These are phyloP conservation scores for Quercus variabilis DNA, from an alignment of 306 rosid species.

Conservation along the genomic window DNA sequence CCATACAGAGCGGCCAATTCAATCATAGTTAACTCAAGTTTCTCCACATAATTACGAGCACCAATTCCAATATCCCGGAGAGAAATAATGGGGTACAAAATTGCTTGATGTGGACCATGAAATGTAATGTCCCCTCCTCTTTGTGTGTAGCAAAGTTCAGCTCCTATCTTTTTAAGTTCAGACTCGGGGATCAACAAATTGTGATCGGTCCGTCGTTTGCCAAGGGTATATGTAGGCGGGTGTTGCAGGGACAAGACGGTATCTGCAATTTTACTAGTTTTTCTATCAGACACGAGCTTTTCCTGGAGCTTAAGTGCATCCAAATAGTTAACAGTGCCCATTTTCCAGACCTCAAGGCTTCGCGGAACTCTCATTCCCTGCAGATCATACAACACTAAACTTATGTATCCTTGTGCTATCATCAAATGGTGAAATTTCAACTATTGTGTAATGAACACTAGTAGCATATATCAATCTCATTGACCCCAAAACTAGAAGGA, in stretches of 20 bases:
- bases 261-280: slow-evolving; percentile 51
- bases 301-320: slow-evolving; percentile 69
- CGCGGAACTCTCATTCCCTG: slow-evolving; percentile 63
- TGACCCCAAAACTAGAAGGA: not conserved
- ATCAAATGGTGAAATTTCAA: slow-evolving; percentile 9
- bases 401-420: not conserved
- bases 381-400: slow-evolving; percentile 14
- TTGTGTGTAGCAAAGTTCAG: slow-evolving; percentile 68
- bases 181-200: slow-evolving; percentile 64
- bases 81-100: slow-evolving; percentile 73
- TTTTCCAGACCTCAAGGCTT: slow-evolving; percentile 79
- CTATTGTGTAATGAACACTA: not conserved
- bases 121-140: slow-evolving; percentile 91
- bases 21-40: slow-evolving; percentile 77
- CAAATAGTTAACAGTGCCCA: slow-evolving; percentile 67
- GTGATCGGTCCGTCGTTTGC: slow-evolving; percentile 76
- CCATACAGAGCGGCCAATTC: slow-evolving; percentile 64
- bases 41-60: slow-evolving; percentile 75
- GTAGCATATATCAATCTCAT: not conserved
- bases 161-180: slow-evolving; percentile 64
- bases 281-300: slow-evolving; percentile 60
- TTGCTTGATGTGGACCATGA: slow-evolving; percentile 90
- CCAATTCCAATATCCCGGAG: slow-evolving; percentile 68
- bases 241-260: slow-evolving; percentile 74
- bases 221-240: slow-evolving; percentile 84